These are phyloP conservation scores for Auricularia heimuer DNA, from an alignment of 768 basidiomycete species.

Conservation along the genomic window DNA sequence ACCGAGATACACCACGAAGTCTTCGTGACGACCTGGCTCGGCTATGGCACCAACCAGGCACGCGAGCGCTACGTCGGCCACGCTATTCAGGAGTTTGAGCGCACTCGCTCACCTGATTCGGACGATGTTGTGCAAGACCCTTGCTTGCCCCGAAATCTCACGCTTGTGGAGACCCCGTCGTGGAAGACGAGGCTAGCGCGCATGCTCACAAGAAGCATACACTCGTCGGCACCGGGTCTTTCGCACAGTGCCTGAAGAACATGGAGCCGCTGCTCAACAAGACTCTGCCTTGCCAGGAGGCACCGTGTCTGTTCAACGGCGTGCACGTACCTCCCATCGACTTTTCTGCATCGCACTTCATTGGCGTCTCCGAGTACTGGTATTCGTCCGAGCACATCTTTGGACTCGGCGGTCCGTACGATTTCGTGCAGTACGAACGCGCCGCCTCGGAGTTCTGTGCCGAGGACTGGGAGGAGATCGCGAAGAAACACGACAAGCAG, in stretches of 20 bases:
- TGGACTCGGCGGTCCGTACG: conserved; percentile 88
- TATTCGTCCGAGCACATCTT: conserved; percentile 97
- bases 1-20: conserved; percentile 84
- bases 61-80: conserved; percentile 81
- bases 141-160: conserved; percentile 74
- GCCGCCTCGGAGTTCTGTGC: conserved; percentile 82
- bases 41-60: conserved; percentile 97
- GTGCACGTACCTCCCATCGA: conserved; percentile 90
- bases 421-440: conserved; percentile 92
- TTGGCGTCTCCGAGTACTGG: conserved; percentile 98
- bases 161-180: conserved; percentile 47
- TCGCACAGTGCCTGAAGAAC: conserved; percentile 67
- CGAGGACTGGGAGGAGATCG: conserved; percentile 67
- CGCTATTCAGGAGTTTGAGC: conserved; percentile 49
- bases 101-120: conserved; percentile 20
- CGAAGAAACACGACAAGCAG: conserved; percentile 47
- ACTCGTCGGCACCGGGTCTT: conserved; percentile 82
- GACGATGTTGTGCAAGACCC: conserved; percentile 59
- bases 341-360: conserved; percentile 87
- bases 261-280: conserved; percentile 80
- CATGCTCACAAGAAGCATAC: conserved; percentile 46
- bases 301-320: conserved; percentile 89
- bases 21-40: conserved; percentile 97
- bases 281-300: conserved; percentile 66
- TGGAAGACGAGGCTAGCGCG: conserved; percentile 26